Evolutionary conservation across 768 basidiomycete genomes (phyloP).

Genomic region (Agrocybe pediades): DNA sequence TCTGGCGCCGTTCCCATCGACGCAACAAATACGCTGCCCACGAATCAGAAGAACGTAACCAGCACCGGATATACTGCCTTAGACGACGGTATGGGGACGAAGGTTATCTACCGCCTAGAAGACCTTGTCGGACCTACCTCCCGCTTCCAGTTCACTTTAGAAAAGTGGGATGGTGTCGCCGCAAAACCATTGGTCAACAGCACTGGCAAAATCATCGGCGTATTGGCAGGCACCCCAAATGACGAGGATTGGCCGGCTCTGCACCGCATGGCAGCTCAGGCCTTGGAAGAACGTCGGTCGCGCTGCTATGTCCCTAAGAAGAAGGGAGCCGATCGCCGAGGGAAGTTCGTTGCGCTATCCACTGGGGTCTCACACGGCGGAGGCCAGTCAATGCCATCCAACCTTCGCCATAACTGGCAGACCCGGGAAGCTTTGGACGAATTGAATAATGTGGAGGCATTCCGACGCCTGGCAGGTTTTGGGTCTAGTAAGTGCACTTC

Average conservation of each 20-base stretch:
- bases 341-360: constrained; percentile 6
- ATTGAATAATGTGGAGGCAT: constrained; percentile 1
- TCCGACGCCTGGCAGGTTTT: constrained; percentile 12
- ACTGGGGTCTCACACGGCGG: constrained; percentile 11
- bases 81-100: not conserved
- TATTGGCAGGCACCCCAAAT: constrained; percentile 5
- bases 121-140: not conserved
- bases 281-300: not conserved
- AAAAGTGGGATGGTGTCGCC: not conserved
- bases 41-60: no score
- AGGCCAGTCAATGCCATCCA: constrained; percentile 5
- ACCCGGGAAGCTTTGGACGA: not conserved
- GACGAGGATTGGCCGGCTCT: constrained; percentile 1
- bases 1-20: no score
- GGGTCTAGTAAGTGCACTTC: not conserved
- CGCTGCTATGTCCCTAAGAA: constrained; percentile 1
- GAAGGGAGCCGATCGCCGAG: not conserved
- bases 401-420: constrained; percentile 1
- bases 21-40: no score
- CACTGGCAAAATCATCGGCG: not conserved
- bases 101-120: not conserved
- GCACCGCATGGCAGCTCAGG: not conserved
- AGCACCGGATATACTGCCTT: not conserved
- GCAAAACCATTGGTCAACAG: not conserved
- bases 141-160: not conserved